A percentile compares a stretch with the other conserved stretches of the same genome.
phyloP scores from a whole-genome alignment of 495 filamentous ascomycete species.

The Immersiella caudata region DNA sequence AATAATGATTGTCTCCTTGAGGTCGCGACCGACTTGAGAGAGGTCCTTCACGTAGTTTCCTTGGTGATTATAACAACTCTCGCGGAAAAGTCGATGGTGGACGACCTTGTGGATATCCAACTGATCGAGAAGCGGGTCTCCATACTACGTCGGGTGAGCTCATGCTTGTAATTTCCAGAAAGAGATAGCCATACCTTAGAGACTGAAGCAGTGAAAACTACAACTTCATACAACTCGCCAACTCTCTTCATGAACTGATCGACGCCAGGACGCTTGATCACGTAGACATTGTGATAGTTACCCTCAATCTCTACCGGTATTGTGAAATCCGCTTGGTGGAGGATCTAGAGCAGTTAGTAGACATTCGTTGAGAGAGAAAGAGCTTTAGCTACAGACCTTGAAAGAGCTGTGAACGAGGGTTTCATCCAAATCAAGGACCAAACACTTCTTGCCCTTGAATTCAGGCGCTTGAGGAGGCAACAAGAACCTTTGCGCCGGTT shows the following conservation, averaged over 20 bases:
- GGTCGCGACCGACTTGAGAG: conserved; percentile 92
- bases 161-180: not conserved
- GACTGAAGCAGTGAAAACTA: conserved; percentile 98
- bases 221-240: conserved; percentile 96
- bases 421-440: conserved; percentile 95
- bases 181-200: conserved; percentile 72
- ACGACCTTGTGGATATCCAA: conserved; percentile 96
- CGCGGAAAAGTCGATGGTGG: conserved; percentile 93
- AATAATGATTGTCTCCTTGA: conserved; percentile 98
- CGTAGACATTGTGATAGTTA: conserved; percentile 98
- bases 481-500: conserved; percentile 64
- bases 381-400: conserved; percentile 64
- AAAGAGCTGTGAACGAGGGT: conserved; percentile 99
- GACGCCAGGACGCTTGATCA: conserved; percentile 96
- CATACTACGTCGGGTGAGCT: conserved; percentile 66
- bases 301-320: conserved; percentile 99
- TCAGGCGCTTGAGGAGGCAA: conserved; percentile 76
- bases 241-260: conserved; percentile 99
- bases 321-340: conserved; percentile 98
- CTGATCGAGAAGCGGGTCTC: conserved; percentile 94
- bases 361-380: not conserved
- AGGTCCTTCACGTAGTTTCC: conserved; percentile 99
- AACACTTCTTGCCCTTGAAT: conserved; percentile 84
- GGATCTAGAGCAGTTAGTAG: conserved; percentile 63
- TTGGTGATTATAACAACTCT: conserved; percentile 99